phyloP scores from a whole-genome alignment of 2,329 filamentous ascomycete genomes.

The Botrytis sinoallii region DNA sequence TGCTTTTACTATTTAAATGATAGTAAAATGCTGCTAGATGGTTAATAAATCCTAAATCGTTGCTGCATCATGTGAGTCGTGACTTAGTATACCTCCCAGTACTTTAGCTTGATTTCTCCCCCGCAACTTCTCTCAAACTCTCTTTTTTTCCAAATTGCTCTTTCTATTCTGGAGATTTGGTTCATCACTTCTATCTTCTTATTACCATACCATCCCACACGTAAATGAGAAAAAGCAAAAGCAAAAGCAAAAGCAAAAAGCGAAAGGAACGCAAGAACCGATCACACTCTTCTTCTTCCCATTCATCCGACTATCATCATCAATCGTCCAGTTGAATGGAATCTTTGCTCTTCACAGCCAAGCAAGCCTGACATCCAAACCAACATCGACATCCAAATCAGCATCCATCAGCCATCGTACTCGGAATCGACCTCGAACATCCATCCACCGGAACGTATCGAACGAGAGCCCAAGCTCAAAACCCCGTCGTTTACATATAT shows the following conservation, averaged over 20 bases:
- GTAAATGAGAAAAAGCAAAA: not conserved
- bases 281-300: not conserved
- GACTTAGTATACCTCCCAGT: not conserved
- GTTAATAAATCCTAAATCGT: not conserved
- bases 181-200: not conserved
- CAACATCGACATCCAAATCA: not conserved
- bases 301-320: not conserved
- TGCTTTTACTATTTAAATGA: not conserved
- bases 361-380: not conserved
- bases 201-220: not conserved
- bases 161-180: not conserved
- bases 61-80: not conserved
- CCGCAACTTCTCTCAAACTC: slow-evolving; percentile 6
- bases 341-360: not conserved
- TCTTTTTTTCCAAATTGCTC: not conserved
- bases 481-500: slow-evolving; percentile 1
- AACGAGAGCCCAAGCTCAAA: not conserved
- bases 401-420: not conserved
- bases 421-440: not conserved
- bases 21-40: not conserved
- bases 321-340: not conserved
- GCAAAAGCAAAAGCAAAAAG: not conserved
- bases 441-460: not conserved
- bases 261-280: not conserved
- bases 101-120: slow-evolving; percentile 10